Evolutionary conservation across 371 early-diverging fungal species (phyloP), one percentile per base, ranked within the genome.

Genomic region (Rhizopus delemar): DNA sequence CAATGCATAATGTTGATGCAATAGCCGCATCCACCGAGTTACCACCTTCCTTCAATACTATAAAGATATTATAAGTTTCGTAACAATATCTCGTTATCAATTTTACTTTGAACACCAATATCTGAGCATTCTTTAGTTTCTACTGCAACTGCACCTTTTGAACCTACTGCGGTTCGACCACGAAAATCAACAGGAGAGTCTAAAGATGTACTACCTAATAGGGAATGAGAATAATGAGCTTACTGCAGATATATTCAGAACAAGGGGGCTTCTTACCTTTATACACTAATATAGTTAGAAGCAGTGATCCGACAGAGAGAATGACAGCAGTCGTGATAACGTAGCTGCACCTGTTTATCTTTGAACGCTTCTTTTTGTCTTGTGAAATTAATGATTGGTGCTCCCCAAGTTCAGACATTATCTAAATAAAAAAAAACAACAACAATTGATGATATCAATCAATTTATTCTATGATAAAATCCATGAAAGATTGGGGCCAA

Each of bases 21-120:
- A 99, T 89, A 4, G 97, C 95, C 8, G 98, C 91, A 83, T 99
- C 99, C 0, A 98, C 91, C 5, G 99, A 98, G 62, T 90, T 93
- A 15, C 99, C 99, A 13, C 98, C 99, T 11, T 88, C 82, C 60
- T 91, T 84, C 36, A 99, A 71, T 1, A 93, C 89, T 85, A 60
- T 33, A 48, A 9, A 48, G 8, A 8, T 13, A 8, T 2, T 29
- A 7, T 4, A 32, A 16, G 8, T 28, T 43, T 9, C 29, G 8
- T 43, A 43, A 16, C 16, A n/a, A 15, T 55, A 32, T 7, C 2
- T 48, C 13, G 0, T 33, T 50, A 4, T 16, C 3, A 8, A 41
- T 8, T 62, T 60, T 79, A 86, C 86, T 79, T 33, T 96, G 86
- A 15, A 93, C 87, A 16, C 97, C 97, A 56, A 91, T 78, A 35